Evolutionary conservation across 305 asterid species (phyloP).

Genomic region (Coffea humblotiana): DNA sequence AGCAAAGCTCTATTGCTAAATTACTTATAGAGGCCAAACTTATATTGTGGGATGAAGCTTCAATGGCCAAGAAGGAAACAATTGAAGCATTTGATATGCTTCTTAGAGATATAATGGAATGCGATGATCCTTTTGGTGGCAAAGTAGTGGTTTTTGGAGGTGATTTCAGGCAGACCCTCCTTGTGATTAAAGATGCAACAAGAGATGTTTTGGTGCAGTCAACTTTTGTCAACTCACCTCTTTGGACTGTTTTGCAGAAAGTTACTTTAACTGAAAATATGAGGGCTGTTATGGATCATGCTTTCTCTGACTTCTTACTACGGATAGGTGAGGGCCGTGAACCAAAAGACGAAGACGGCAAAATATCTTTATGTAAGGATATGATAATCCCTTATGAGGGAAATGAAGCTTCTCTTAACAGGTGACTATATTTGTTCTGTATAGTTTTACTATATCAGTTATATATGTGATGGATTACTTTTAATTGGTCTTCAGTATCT

Average conservation of each 20-base stretch:
- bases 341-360: neutral
- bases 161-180: neutral
- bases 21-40: neutral
- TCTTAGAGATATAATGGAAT: neutral
- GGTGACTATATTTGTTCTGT: too few relatives aligned
- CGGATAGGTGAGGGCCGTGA: neutral
- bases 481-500: too few relatives aligned
- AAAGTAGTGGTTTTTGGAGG: neutral
- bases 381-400: neutral
- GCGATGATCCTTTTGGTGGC: neutral
- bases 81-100: neutral
- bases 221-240: neutral
- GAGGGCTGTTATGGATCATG: neutral
- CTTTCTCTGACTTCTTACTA: neutral
- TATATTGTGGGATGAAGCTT: constrained; percentile 7
- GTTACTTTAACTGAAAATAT: neutral
- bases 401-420: neutral
- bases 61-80: neutral
- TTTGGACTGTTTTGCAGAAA: neutral
- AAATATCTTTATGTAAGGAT: neutral
- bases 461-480: too few relatives aligned
- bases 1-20: neutral
- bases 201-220: neutral
- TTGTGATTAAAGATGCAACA: neutral
- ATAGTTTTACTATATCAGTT: too few relatives aligned